Base-by-base conservation (phyloP, 23 red algal genomes). In the Gracilaria caudata region DNA sequence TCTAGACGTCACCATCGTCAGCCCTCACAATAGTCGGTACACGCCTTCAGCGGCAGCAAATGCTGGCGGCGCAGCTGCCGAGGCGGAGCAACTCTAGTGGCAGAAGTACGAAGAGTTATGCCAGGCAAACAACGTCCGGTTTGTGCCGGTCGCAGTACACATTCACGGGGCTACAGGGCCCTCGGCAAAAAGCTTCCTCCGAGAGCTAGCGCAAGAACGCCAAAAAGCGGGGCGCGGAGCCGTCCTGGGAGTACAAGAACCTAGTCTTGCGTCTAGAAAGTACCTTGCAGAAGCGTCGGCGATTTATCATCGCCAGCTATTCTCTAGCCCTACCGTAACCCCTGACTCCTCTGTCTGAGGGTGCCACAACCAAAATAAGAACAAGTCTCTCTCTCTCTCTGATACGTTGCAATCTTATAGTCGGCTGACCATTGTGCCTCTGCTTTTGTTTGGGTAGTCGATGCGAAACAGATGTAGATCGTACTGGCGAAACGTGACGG, bases 1-100 rank as follows among this genome's bases (percentile, higher is more conserved):
- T 10, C 7, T 38, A n/a, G 40, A 73, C 26, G 26, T 73, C 34
- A 73, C 68, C 6, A 46, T 73, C 11, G 68, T 73, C 5, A 73
- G 68, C 68, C 68, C 68, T 10, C 68, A 73, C 34, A 73, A 73
- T 21, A 38, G n/a, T n/a, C 8, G 23, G 5, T 73, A 73, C 40
- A 73, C 26, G 7, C 3, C 35, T 9, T 6, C 7, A n/a, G 68
- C 68, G 7, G 23, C 68, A n/a, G 68, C 40, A 10, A 21, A 7
- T 7, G 40, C 6, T 38, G 68, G 68, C 7, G 68, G 35, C 5
- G 68, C 23, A 13, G 68, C 68, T 21, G 4, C 19, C 35, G 6
- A 38, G 35, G 68, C 68, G 6, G 68, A 73, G 19, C 26, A 7
- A 35, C 21, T 10, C n/a, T 33, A 73, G 19, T 7, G 7, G 6